Evolutionary conservation across 225 moss, liverwort and hornwort species (phyloP).

Genomic region (Physcomitrium patens): DNA sequence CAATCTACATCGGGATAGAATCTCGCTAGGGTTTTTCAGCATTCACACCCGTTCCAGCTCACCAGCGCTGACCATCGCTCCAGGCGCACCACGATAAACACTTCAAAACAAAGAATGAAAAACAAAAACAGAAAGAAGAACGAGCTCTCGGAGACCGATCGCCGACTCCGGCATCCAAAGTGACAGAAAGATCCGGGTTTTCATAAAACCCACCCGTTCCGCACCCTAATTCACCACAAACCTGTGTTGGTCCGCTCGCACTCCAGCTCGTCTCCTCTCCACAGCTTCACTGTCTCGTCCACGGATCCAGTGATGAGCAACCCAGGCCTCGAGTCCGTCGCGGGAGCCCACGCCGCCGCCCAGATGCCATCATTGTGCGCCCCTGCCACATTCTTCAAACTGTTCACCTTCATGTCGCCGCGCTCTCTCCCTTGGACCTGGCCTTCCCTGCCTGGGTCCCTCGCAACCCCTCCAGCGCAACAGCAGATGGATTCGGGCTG

Average conservation of each 20-base stretch:
- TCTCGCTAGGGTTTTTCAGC: no score
- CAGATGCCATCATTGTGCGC: constrained; percentile 95
- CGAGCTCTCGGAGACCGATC: no score
- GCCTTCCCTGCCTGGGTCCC: no score
- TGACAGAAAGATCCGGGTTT: background rate
- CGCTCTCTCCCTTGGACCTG: background rate
- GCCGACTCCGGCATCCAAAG: background rate
- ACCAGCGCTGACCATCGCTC: no score
- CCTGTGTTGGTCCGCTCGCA: constrained; percentile 83
- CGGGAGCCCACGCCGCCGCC: constrained; percentile 92
- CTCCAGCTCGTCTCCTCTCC: constrained; percentile 97
- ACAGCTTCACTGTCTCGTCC: constrained; percentile 91
- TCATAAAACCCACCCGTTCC: background rate
- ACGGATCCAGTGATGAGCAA: constrained; percentile 92
- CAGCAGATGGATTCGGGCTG: no score
- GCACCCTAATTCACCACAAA: background rate
- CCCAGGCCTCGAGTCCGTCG: constrained; percentile 65
- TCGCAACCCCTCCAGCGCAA: no score
- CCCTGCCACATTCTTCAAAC: constrained; percentile 80
- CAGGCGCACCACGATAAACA: no score
- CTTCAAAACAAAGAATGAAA: no score
- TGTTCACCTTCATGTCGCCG: constrained; percentile 77
- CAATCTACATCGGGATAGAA: no score
- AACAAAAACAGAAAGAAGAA: no score
- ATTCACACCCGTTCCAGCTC: no score